Conservation (phyloP, 2,329 filamentous ascomycete genomes). For the Arthroderma uncinatum region DNA sequence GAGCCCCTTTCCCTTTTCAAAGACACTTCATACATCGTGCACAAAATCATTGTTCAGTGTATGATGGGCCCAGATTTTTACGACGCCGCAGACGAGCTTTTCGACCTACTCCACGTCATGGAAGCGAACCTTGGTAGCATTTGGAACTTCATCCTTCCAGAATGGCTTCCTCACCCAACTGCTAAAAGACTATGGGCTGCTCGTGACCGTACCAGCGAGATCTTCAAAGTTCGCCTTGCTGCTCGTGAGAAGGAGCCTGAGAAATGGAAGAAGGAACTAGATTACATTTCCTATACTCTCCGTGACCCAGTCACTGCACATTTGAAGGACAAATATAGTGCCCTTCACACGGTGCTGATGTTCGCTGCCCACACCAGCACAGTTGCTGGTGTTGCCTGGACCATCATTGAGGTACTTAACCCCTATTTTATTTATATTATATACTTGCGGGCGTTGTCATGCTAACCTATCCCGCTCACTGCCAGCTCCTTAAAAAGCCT, state of each 20-base stretch:
- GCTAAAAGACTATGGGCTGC: slow-evolving; percentile 10
- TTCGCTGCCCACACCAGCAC: slow-evolving; percentile 16
- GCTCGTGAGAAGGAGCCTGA: slow-evolving; percentile 13
- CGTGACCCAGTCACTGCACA: slow-evolving; percentile 13
- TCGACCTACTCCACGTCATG: slow-evolving; percentile 13
- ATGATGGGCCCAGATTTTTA: slow-evolving; percentile 17
- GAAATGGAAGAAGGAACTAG: slow-evolving; percentile 11
- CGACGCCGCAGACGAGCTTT: slow-evolving; percentile 13
- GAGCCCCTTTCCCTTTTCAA: slow-evolving; percentile 14
- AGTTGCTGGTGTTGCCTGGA: slow-evolving; percentile 14
- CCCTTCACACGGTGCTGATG: slow-evolving; percentile 14
- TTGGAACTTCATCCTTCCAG: slow-evolving; percentile 13
- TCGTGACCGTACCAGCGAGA: slow-evolving; percentile 11
- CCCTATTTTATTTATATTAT: background rate
- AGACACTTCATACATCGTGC: slow-evolving; percentile 14
- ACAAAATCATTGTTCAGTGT: slow-evolving; percentile 14
- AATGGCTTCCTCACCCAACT: slow-evolving; percentile 14
- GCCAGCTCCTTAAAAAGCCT: slow-evolving; percentile 12
- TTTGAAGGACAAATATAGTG: slow-evolving; percentile 13
- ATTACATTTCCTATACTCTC: slow-evolving; percentile 16
- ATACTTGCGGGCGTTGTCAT: background rate
- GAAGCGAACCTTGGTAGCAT: slow-evolving; percentile 14
- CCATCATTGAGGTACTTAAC: slow-evolving; percentile 11
- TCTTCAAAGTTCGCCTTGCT: slow-evolving; percentile 12
- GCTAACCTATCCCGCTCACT: background rate